A percentile compares a stretch with the other conserved stretches of the same genome.
Evolutionary conservation across 1,139 yeast genomes (phyloP).

Genomic region (Scheffersomyces quercinus): DNA sequence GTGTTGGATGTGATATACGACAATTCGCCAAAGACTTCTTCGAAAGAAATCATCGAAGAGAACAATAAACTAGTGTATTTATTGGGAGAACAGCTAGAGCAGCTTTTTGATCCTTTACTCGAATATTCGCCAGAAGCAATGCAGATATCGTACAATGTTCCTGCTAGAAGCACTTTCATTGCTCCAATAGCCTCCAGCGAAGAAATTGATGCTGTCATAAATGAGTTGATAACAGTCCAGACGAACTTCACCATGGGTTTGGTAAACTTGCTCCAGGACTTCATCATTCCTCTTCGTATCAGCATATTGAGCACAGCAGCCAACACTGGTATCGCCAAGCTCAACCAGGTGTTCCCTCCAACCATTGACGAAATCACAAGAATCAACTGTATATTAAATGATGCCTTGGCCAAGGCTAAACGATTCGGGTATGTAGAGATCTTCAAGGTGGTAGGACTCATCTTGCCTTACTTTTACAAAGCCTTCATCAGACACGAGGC

Average conservation of each 20-base stretch:
- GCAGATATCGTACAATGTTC: conserved; percentile 63
- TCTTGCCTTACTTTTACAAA: conserved; percentile 86
- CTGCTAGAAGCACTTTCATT: conserved; percentile 20
- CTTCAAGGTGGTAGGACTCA: conserved; percentile 72
- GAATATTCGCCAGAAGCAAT: conserved; percentile 92
- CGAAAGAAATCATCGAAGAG: conserved; percentile 44
- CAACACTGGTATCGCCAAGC: conserved; percentile 55
- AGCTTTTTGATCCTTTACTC: conserved; percentile 81
- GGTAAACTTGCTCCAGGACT: conserved; percentile 73
- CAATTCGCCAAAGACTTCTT: conserved; percentile 37
- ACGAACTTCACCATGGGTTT: conserved; percentile 70
- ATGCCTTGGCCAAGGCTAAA: conserved; percentile 65
- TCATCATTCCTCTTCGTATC: conserved; percentile 76
- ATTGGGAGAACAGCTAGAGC: conserved; percentile 84
- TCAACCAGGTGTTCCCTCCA: conserved; percentile 86
- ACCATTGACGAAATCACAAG: conserved; percentile 92
- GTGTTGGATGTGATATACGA: conserved; percentile 77
- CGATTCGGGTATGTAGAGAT: conserved; percentile 73
- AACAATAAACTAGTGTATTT: conserved; percentile 74
- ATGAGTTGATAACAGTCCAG: conserved; percentile 70
- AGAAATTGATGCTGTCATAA: conserved; percentile 48
- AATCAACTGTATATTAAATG: conserved; percentile 80
- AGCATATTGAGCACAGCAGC: conserved; percentile 55
- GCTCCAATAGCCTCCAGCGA: conserved; percentile 16
- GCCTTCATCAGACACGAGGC: conserved; percentile 95